These are phyloP conservation scores for Xanthoparmelia taractica DNA, from an alignment of 495 filamentous ascomycete genomes.

Conservation along the genomic window DNA sequence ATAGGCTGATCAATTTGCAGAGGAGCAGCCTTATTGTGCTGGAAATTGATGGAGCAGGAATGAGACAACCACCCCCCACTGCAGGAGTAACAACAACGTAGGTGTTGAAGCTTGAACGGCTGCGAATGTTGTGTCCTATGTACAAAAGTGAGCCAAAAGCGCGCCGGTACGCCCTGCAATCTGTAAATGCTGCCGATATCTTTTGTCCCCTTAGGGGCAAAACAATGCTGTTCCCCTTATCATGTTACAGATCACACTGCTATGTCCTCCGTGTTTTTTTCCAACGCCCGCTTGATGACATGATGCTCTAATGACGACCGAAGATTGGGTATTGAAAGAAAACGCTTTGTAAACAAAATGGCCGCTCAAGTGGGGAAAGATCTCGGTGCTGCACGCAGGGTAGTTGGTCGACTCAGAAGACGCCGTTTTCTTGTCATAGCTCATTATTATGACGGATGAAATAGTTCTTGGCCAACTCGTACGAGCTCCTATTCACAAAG, in stretches of 20 bases:
- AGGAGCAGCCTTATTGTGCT: neutral
- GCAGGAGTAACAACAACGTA: neutral
- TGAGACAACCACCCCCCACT: neutral
- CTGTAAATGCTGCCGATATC: conserved; percentile 17
- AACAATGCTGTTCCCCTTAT: conserved; percentile 14
- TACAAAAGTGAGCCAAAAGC: conserved; percentile 8
- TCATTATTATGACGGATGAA: conserved; percentile 43
- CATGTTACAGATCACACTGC: conserved; percentile 14
- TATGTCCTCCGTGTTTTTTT: conserved; percentile 12
- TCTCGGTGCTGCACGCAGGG: conserved; percentile 1
- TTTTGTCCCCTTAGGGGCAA: conserved; percentile 8
- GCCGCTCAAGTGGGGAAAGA: neutral
- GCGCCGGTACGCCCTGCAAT: conserved; percentile 9
- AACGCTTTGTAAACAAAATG: conserved; percentile 6
- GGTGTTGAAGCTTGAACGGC: neutral
- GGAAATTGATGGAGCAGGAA: neutral
- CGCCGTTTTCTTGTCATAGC: conserved; percentile 1
- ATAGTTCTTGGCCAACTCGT: conserved; percentile 72
- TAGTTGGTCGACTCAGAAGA: neutral
- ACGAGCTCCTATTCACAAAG: conserved; percentile 57
- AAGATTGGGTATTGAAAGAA: conserved; percentile 14
- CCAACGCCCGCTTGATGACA: conserved; percentile 19
- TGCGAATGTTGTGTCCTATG: conserved; percentile 6
- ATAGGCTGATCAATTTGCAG: too few relatives aligned
- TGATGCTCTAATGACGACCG: conserved; percentile 16